phyloP scores from a whole-genome alignment of 371 early-diverging fungal genomes.

The Mortierella sp. region DNA sequence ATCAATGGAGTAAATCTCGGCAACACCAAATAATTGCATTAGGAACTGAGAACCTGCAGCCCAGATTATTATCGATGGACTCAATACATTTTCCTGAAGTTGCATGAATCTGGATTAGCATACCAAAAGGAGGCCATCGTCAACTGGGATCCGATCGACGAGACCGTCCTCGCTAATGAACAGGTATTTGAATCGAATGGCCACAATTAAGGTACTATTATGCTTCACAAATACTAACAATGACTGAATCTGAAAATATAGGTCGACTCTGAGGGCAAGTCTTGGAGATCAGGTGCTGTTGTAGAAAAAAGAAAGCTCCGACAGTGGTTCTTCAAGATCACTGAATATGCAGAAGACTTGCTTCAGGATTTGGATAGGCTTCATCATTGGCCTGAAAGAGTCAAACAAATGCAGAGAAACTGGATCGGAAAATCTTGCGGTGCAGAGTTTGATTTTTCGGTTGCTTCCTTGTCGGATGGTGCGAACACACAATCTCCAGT shows the following conservation, averaged over 20 bases:
- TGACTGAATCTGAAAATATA: conserved; percentile 15
- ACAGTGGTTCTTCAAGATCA: conserved; percentile 95
- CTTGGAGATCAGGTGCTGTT: conserved; percentile 95
- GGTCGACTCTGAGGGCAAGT: conserved; percentile 90
- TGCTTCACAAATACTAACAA: not conserved
- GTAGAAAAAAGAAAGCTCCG: conserved; percentile 88
- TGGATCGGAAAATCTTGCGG: conserved; percentile 95
- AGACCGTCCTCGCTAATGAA: conserved; percentile 96
- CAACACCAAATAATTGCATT: not conserved
- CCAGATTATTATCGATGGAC: conserved; percentile 94
- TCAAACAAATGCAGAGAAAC: conserved; percentile 91
- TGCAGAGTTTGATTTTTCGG: conserved; percentile 77
- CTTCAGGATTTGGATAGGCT: conserved; percentile 81
- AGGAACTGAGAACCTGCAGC: conserved; percentile 90
- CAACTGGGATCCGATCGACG: conserved; percentile 97
- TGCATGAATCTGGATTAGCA: conserved; percentile 84
- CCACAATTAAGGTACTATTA: not conserved
- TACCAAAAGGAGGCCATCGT: conserved; percentile 92
- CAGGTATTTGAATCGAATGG: conserved; percentile 67
- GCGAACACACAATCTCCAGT: not conserved
- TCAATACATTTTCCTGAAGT: conserved; percentile 85
- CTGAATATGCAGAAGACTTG: conserved; percentile 86
- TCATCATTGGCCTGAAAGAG: conserved; percentile 89
- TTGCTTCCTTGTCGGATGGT: conserved; percentile 22
- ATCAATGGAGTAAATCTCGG: not conserved